phyloP scores from a whole-genome alignment of 1,139 yeast species.

The Saccharomyces hybrid region DNA sequence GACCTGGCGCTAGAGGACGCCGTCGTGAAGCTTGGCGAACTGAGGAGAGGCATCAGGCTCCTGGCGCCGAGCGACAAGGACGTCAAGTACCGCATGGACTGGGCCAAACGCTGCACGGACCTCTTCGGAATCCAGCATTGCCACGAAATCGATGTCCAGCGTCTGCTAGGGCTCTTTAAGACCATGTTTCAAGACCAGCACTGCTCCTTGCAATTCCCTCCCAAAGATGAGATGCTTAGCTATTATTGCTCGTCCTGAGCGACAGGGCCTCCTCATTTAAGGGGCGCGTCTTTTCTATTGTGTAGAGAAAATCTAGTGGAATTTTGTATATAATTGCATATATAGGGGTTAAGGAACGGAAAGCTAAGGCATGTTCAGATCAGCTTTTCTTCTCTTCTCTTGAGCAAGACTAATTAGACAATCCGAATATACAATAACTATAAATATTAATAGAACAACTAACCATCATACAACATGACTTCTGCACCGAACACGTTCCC shows the following conservation, averaged over 20 bases:
- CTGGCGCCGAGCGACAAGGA: conserved; percentile 12
- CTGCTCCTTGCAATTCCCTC: conserved; percentile 7
- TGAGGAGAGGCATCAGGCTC: conserved; percentile 19
- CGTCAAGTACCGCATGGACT: conserved; percentile 27
- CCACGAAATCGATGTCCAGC: conserved; percentile 18
- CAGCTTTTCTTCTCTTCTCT: neutral
- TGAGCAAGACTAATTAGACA: neutral
- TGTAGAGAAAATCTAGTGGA: neutral
- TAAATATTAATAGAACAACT: neutral
- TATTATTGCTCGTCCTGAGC: conserved; percentile 3
- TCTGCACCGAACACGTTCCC: neutral
- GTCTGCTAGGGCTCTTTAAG: conserved; percentile 16
- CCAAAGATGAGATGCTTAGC: conserved; percentile 3
- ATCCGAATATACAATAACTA: neutral
- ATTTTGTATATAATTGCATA: neutral
- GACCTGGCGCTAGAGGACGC: conserved; percentile 21
- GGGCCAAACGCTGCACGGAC: conserved; percentile 29
- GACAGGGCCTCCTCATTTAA: neutral
- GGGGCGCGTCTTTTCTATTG: conserved; percentile 1
- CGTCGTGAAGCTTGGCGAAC: conserved; percentile 20
- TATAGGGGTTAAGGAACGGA: neutral
- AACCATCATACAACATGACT: neutral
- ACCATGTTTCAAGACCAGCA: conserved; percentile 11
- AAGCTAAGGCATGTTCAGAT: neutral
- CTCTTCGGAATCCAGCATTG: conserved; percentile 26